These are phyloP conservation scores for Fallopia convolvulus DNA, from an alignment of 148 eudicot species.

Conservation along the genomic window DNA sequence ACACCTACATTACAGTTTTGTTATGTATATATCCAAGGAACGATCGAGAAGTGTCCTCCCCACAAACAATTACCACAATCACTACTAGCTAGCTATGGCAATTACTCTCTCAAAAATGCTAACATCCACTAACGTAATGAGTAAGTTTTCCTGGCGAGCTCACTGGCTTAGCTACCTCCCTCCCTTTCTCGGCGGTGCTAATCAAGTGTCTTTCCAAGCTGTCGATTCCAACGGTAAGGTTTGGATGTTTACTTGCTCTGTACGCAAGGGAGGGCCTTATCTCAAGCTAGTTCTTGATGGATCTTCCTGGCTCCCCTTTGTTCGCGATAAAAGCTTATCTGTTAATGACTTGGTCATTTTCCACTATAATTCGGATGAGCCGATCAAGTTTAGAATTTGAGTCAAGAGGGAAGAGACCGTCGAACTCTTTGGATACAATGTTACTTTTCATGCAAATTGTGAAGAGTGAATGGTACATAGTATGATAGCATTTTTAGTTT, in stretches of 20 bases:
- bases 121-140: neutral
- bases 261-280: neutral
- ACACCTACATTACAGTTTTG: too few relatives aligned
- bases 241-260: neutral
- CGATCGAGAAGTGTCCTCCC: too few relatives aligned
- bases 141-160: neutral
- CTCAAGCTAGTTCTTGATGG: neutral
- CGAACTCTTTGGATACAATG: neutral
- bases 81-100: neutral
- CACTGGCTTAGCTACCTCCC: neutral
- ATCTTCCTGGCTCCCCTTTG: neutral
- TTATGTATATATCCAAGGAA: too few relatives aligned
- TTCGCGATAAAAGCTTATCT: neutral
- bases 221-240: neutral
- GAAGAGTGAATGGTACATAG: neutral
- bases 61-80: too few relatives aligned
- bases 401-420: neutral
- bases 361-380: neutral
- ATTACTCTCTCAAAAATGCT: neutral
- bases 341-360: neutral
- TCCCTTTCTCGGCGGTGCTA: neutral
- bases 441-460: neutral
- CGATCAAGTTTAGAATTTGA: neutral
- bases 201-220: neutral
- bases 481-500: too few relatives aligned